Percentiles rank a stretch among this genome's conserved stretches.
These are phyloP conservation scores for Withania somnifera DNA, from an alignment of 305 asterid species.

Conservation along the genomic window DNA sequence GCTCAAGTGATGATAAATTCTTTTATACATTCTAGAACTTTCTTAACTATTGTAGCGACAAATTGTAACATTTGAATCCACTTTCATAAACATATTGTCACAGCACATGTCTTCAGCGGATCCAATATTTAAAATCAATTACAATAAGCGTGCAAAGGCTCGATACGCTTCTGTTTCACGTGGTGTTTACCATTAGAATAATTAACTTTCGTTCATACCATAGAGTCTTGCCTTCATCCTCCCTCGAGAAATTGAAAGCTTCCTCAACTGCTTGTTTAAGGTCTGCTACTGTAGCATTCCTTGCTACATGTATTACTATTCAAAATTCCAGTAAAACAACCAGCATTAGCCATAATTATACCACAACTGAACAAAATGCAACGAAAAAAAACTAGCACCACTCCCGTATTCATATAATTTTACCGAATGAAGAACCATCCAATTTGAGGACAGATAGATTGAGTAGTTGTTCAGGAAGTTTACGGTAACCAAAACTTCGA, in stretches of 20 bases:
- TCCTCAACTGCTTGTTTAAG: slow-evolving; percentile 43
- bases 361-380: slow-evolving; percentile 1
- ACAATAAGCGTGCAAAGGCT: background rate
- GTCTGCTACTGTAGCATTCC: slow-evolving; percentile 44
- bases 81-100: background rate
- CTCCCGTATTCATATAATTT: background rate
- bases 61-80: background rate
- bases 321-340: background rate
- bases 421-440: slow-evolving; percentile 58
- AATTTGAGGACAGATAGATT: slow-evolving; percentile 46
- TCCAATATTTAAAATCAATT: too few relatives aligned
- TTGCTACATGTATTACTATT: slow-evolving; percentile 39
- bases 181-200: background rate
- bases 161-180: background rate
- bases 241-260: slow-evolving; percentile 20
- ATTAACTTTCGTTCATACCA: slow-evolving; percentile 29
- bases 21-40: background rate
- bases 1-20: background rate
- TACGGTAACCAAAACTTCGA: slow-evolving; percentile 23
- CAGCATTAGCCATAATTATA: background rate
- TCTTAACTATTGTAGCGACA: background rate
- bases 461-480: slow-evolving; percentile 42
- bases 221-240: slow-evolving; percentile 22
- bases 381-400: background rate
- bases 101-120: too few relatives aligned